Evolutionary conservation across 805 yeast genomes (phyloP).

Genomic region (Kregervanrija fluxuum): DNA sequence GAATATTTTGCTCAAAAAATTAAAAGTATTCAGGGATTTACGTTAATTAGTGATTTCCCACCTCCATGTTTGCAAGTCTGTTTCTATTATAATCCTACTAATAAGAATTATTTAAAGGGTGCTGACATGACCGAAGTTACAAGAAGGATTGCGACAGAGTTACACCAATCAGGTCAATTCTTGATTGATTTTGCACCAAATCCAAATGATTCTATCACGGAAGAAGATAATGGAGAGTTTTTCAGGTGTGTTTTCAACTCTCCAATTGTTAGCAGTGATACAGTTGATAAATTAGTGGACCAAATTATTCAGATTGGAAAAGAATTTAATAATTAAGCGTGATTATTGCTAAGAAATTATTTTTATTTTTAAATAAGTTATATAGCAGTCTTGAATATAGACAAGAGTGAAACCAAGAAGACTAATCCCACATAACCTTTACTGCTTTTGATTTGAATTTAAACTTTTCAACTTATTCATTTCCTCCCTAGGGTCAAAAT

Average conservation of each 20-base stretch:
- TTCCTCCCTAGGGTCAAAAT: constrained; percentile 78
- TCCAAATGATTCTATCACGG: constrained; percentile 33
- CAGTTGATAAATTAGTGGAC: constrained; percentile 38
- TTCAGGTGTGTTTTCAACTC: constrained; percentile 80
- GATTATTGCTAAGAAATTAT: not conserved
- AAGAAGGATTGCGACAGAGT: constrained; percentile 48
- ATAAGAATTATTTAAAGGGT: constrained; percentile 19
- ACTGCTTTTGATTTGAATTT: constrained; percentile 42
- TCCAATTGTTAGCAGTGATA: constrained; percentile 43
- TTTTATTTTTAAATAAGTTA: not conserved
- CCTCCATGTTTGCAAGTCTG: constrained; percentile 84
- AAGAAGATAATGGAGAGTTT: constrained; percentile 59
- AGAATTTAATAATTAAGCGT: not conserved
- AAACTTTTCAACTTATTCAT: constrained; percentile 60
- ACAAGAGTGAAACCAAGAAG: not conserved
- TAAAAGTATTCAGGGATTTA: constrained; percentile 35
- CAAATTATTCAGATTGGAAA: constrained; percentile 32
- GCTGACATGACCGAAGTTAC: constrained; percentile 48
- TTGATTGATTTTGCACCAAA: constrained; percentile 76
- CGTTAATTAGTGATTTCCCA: constrained; percentile 45
- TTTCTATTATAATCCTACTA: constrained; percentile 55
- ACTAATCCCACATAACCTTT: not conserved
- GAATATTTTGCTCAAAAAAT: constrained; percentile 50
- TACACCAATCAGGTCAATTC: constrained; percentile 60
- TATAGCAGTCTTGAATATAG: not conserved